These are phyloP conservation scores for Torrubiellomyces zombiae DNA, from an alignment of 2,329 filamentous ascomycete genomes.

Conservation along the genomic window DNA sequence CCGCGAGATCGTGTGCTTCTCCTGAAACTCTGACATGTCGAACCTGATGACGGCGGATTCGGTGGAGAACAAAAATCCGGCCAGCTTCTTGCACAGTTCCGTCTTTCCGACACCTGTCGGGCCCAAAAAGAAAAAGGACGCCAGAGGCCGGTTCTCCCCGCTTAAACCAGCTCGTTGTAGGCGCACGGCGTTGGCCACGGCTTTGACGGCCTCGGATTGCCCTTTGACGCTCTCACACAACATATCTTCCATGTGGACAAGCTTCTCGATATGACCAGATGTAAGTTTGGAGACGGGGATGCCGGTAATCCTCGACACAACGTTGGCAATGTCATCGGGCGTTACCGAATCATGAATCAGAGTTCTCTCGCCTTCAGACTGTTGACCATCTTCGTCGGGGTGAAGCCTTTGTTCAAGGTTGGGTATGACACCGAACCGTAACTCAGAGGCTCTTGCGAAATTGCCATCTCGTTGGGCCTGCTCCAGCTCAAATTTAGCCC, in stretches of 20 bases:
- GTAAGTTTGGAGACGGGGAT: slow-evolving; percentile 89
- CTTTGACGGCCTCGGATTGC: slow-evolving; percentile 82
- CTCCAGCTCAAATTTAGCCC: slow-evolving; percentile 70
- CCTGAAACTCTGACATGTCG: slow-evolving; percentile 96
- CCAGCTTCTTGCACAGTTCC: slow-evolving; percentile 91
- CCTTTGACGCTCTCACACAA: slow-evolving; percentile 72
- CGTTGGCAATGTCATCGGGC: slow-evolving; percentile 79
- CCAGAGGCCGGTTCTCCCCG: slow-evolving; percentile 78
- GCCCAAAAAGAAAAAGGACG: slow-evolving; percentile 94
- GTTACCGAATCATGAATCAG: slow-evolving; percentile 92
- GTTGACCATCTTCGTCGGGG: slow-evolving; percentile 42
- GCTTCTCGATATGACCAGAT: slow-evolving; percentile 81
- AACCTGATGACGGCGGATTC: slow-evolving; percentile 83
- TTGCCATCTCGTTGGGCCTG: slow-evolving; percentile 75
- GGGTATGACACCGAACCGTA: slow-evolving; percentile 79
- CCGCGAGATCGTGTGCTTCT: slow-evolving; percentile 88
- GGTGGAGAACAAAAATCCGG: slow-evolving; percentile 81
- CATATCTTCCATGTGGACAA: slow-evolving; percentile 89
- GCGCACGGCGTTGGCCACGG: slow-evolving; percentile 82
- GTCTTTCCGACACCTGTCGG: slow-evolving; percentile 96
- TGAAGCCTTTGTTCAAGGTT: slow-evolving; percentile 63
- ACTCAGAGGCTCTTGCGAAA: slow-evolving; percentile 77
- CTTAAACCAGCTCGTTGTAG: slow-evolving; percentile 86
- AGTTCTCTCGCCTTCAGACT: slow-evolving; percentile 25
- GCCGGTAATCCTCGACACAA: slow-evolving; percentile 81